Evolutionary conservation across 108 stramenopile species (phyloP).

Genomic region (Nitzschia sp.): DNA sequence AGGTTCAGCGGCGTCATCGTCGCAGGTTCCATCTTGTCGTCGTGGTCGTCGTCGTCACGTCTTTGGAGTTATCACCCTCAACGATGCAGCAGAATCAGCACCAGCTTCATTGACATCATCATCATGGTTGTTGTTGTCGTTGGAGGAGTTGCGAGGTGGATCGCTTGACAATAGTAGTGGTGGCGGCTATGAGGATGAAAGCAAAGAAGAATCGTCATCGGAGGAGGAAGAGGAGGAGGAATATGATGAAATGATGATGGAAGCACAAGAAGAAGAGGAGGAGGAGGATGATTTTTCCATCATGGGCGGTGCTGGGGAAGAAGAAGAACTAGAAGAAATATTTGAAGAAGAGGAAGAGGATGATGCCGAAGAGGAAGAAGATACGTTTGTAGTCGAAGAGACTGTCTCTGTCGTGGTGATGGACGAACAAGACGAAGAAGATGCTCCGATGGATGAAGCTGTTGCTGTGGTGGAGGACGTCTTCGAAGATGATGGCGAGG

Average conservation of each 20-base stretch:
- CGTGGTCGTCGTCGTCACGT: no score
- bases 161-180: no score
- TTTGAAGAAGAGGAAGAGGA: conserved; percentile 35
- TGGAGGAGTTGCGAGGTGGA: no score
- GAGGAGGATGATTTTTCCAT: conserved; percentile 13
- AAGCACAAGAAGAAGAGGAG: conserved; percentile 1
- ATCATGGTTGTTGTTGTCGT: no score
- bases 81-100: neutral
- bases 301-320: neutral
- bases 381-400: conserved; percentile 16
- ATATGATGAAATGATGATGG: conserved; percentile 7
- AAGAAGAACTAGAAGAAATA: conserved; percentile 4
- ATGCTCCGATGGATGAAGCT: neutral
- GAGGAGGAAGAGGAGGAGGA: conserved; percentile 3
- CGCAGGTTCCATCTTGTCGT: no score
- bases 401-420: neutral
- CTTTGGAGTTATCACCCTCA: no score
- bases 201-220: neutral
- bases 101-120: neutral
- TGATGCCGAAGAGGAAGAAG: conserved; percentile 9
- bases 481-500: no score
- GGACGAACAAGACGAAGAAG: conserved; percentile 17
- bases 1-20: no score
- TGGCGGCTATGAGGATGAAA: neutral
- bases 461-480: neutral